Evolutionary conservation across 176 grass and related monocot species (phyloP).

Genomic region (Bothriochloa decipiens): DNA sequence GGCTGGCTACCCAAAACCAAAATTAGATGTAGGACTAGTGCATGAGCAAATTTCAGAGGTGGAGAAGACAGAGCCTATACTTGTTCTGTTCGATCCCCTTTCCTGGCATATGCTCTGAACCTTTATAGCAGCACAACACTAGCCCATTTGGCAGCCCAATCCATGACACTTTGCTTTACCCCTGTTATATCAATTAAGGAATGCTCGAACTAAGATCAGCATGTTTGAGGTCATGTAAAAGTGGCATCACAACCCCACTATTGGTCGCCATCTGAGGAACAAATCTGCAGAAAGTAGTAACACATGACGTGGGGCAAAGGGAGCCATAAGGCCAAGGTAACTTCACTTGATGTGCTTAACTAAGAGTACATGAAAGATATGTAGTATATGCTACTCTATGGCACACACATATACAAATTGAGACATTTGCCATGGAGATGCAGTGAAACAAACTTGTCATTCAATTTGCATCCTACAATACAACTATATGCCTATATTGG

Average conservation of each 20-base stretch:
- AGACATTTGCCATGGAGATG: background rate
- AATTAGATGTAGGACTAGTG: background rate
- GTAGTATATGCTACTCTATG: background rate
- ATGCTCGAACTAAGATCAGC: background rate
- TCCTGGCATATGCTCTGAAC: background rate
- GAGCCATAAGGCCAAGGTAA: background rate
- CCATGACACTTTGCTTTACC: background rate
- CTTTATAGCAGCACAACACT: background rate
- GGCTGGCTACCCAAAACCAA: too few species aligned
- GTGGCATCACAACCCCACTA: background rate
- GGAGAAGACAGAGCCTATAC: background rate
- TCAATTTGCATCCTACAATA: background rate
- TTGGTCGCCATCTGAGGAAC: background rate
- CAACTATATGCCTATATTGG: background rate
- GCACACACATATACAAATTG: background rate
- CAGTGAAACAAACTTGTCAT: background rate
- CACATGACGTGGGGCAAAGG: background rate
- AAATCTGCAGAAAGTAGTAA: background rate
- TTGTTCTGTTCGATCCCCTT: background rate
- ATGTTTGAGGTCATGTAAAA: background rate
- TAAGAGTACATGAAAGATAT: background rate
- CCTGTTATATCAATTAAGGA: background rate
- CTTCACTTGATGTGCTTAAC: background rate
- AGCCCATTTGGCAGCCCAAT: background rate
- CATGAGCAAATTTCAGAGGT: background rate